A percentile compares a stretch with the other conserved stretches of the same genome.
Conservation (phyloP, 768 basidiomycete genomes). For the Kwoniella sp. region DNA sequence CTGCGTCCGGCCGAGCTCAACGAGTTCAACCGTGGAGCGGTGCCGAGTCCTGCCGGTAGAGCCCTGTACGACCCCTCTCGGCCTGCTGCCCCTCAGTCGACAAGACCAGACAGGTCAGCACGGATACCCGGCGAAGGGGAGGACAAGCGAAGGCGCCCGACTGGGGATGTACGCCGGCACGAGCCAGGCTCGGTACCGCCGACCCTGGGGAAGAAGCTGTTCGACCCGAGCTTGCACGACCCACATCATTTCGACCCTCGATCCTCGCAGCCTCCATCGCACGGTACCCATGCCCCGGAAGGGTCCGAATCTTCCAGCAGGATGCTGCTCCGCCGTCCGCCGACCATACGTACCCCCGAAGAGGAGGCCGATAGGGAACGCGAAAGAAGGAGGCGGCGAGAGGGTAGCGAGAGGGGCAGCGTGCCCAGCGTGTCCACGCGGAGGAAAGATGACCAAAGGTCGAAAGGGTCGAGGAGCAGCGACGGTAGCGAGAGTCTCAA, state of each 20-base stretch:
- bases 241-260: constrained; percentile 86
- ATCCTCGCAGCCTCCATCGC: constrained; percentile 40
- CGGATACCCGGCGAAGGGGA: too few relatives aligned
- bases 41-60: constrained; percentile 27
- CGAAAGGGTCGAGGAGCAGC: constrained; percentile 42
- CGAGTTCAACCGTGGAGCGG: constrained; percentile 11
- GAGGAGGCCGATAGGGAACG: constrained; percentile 47
- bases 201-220: constrained; percentile 33
- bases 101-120: constrained; percentile 3
- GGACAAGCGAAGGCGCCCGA: constrained; percentile 9
- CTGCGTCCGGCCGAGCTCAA: constrained; percentile 6
- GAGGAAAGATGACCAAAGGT: constrained; percentile 32
- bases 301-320: constrained; percentile 1
- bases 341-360: constrained; percentile 21
- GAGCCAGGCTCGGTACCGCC: constrained; percentile 8
- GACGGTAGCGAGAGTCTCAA: constrained; percentile 51
- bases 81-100: background rate
- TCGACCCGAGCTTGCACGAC: constrained; percentile 82
- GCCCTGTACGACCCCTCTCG: constrained; percentile 60
- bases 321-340: constrained; percentile 14
- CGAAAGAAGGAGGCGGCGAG: constrained; percentile 45
- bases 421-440: constrained; percentile 19
- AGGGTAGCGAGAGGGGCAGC: constrained; percentile 48
- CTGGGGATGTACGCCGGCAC: constrained; percentile 1
- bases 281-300: background rate